These are phyloP conservation scores for Thymus mandschuricus DNA, from an alignment of 257 asterid species.

Conservation along the genomic window DNA sequence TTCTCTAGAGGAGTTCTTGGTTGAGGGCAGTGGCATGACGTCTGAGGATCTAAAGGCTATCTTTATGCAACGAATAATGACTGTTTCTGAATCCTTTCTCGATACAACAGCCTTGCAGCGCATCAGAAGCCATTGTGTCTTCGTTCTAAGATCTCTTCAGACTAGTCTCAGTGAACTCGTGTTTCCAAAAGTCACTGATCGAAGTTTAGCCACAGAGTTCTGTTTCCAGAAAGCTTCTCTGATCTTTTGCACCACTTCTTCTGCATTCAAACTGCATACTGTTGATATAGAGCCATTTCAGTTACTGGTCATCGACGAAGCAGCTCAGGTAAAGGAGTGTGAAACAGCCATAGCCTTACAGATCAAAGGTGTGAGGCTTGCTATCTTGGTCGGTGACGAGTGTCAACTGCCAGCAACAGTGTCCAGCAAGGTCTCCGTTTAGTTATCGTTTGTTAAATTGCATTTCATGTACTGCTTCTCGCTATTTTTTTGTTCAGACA, in stretches of 20 bases:
- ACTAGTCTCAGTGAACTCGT: constrained; percentile 31
- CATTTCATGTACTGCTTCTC: background rate
- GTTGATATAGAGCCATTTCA: constrained; percentile 41
- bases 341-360: constrained; percentile 58
- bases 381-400: constrained; percentile 62
- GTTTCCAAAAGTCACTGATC: constrained; percentile 36
- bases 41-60: too few species aligned
- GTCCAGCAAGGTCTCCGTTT: constrained; percentile 46
- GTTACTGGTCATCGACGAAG: constrained; percentile 59
- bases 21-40: too few species aligned
- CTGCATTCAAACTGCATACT: constrained; percentile 46
- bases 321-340: constrained; percentile 66
- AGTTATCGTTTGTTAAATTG: background rate
- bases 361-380: constrained; percentile 44
- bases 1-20: too few species aligned
- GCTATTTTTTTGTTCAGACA: background rate
- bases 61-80: too few species aligned
- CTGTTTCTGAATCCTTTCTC: too few species aligned
- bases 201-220: constrained; percentile 23
- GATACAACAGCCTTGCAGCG: too few species aligned
- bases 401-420: constrained; percentile 55
- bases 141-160: constrained; percentile 40
- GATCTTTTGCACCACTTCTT: constrained; percentile 60
- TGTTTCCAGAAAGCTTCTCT: constrained; percentile 49
- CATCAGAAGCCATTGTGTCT: too few species aligned